Evolutionary conservation across 2,329 filamentous ascomycete species (phyloP).

Genomic region (Colletotrichum lupini): DNA sequence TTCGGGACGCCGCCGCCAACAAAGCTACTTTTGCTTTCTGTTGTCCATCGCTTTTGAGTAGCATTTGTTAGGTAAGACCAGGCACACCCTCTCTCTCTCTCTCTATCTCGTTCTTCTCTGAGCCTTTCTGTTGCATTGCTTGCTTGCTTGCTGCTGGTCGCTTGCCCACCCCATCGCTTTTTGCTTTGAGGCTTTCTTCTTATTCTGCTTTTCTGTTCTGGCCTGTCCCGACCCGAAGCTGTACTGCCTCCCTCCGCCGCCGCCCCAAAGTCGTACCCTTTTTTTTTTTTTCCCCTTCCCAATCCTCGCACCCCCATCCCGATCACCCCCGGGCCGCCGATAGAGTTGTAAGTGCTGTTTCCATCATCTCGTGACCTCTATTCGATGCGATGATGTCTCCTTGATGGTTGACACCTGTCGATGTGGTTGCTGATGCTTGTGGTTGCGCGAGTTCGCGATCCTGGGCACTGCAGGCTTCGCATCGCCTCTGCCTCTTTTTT

Average conservation of each 20-base stretch:
- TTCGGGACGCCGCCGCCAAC: neutral
- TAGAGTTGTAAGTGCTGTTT: conserved; percentile 39
- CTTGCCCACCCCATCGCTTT: neutral
- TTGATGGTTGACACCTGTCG: conserved; percentile 40
- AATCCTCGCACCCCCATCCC: conserved; percentile 41
- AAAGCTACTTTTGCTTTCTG: neutral
- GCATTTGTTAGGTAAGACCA: conserved; percentile 31
- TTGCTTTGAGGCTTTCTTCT: neutral
- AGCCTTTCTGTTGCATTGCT: neutral
- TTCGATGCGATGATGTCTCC: conserved; percentile 37
- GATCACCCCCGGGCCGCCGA: conserved; percentile 44
- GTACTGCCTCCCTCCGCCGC: conserved; percentile 20
- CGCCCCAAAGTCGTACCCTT: conserved; percentile 36
- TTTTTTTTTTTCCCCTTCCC: conserved; percentile 39
- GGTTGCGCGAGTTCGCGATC: conserved; percentile 29
- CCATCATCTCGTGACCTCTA: conserved; percentile 43
- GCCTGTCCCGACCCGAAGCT: conserved; percentile 12
- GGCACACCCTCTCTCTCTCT: neutral
- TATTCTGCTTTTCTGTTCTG: neutral
- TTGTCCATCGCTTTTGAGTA: conserved; percentile 1
- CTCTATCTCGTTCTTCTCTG: neutral
- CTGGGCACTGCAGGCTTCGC: conserved; percentile 14
- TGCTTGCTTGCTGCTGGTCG: conserved; percentile 1
- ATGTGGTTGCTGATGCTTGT: conserved; percentile 40
- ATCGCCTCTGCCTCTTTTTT: conserved; percentile 1